Evolutionary conservation across 495 filamentous ascomycete genomes (phyloP).

Genomic region (Daldinia concentrica): DNA sequence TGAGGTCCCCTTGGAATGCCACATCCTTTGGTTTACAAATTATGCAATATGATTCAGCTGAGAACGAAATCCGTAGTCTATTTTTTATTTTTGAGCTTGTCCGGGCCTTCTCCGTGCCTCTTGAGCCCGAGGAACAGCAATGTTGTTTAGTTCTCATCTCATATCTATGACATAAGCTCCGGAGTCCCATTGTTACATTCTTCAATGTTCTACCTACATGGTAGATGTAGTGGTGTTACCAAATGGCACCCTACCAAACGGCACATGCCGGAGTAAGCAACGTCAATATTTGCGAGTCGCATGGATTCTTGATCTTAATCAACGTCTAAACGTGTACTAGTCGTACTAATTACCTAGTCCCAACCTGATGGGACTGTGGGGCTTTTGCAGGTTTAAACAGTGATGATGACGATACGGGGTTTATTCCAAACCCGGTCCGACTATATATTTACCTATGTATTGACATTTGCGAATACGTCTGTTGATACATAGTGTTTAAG

Average conservation of each 20-base stretch:
- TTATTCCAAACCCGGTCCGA: constrained; percentile 8
- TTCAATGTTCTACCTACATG: neutral
- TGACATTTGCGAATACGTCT: neutral
- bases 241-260: neutral
- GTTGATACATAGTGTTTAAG: too few relatives aligned
- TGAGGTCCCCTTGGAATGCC: neutral
- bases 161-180: constrained; percentile 6
- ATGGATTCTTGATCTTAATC: neutral
- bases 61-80: neutral
- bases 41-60: constrained; percentile 7
- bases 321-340: neutral
- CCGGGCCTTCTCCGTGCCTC: too few relatives aligned
- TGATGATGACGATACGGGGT: neutral
- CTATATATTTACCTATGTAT: neutral
- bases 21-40: neutral
- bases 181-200: neutral
- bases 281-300: neutral
- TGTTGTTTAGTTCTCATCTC: neutral
- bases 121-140: too few relatives aligned
- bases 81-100: too few relatives aligned
- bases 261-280: neutral
- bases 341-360: neutral
- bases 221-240: neutral
- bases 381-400: neutral
- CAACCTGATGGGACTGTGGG: neutral